Evolutionary conservation across 768 basidiomycete species (phyloP), one percentile per base, ranked within the genome.

Genomic region (Panellus pusillus): DNA sequence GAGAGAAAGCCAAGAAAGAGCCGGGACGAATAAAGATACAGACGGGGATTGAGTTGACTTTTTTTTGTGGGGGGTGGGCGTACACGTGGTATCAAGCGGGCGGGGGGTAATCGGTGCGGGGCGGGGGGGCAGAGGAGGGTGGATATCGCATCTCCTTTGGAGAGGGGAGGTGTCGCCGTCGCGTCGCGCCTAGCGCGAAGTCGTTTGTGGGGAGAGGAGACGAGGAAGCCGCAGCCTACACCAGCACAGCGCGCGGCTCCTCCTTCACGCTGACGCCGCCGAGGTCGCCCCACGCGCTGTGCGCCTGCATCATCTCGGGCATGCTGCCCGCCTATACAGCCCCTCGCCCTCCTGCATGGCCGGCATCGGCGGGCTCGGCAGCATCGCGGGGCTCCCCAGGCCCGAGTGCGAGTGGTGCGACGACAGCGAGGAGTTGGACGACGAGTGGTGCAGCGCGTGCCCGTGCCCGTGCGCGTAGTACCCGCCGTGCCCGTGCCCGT

Each of bases 231-330:
- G 40, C 13, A 27, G 17, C 43, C 18, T 17, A 61, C n/a, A 61
- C 55, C 0, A 57, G 3, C 28, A 56, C 28, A 12, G 51, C 49
- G 44, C 55, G 1, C 44, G 55, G 55, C 59, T 61, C 59, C 59
- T 61, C 59, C 59, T 61, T 61, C 9, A 61, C 59, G 7, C 15
- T 49, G 19, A 55, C 24, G 19, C 36, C 45, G 13, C 36, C 45
- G 18, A 9, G 37, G 17, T 32, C 39, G 4, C 41, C 46, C 15
- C 54, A 9, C 18, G 37, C 1, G n/a, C n/a, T n/a, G 9, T 43
- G 28, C 44, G 15, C 19, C 56, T 19, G 28, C 9, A 36, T 44
- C 47, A 47, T 44, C 20, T 54, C 53, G 0, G 53, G 53, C 58
- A 50, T 44, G 15, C 48, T 50, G 37, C 46, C 24, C 58, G 14